Percentiles rank a stretch among this genome's conserved stretches.
These are phyloP conservation scores for Rhizomucor pusillus DNA, from an alignment of 371 early-diverging fungal genomes.

Conservation along the genomic window DNA sequence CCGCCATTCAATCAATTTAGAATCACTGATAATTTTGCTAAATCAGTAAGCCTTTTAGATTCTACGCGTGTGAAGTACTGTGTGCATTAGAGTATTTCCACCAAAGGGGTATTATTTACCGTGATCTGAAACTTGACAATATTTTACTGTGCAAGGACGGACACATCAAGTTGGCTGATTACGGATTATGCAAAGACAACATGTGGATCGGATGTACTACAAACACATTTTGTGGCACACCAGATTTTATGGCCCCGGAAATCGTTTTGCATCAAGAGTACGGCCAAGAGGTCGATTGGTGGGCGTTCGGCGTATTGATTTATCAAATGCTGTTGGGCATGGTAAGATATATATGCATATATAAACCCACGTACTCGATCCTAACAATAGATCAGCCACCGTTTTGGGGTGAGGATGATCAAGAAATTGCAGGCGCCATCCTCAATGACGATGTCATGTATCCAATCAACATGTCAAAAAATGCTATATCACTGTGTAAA, in stretches of 20 bases:
- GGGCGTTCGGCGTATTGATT: conserved; percentile 98
- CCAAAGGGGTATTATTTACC: conserved; percentile 90
- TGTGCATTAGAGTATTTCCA: conserved; percentile 97
- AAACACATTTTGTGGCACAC: conserved; percentile 98
- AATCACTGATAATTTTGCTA: no score
- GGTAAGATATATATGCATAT: conserved; percentile 7
- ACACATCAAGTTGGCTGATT: conserved; percentile 98
- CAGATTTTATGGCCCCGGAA: conserved; percentile 99
- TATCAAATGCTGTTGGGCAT: conserved; percentile 97
- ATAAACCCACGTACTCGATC: no score
- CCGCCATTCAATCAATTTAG: conserved; percentile 1
- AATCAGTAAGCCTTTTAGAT: conserved; percentile 56
- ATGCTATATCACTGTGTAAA: conserved; percentile 85
- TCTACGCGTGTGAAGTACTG: conserved; percentile 97
- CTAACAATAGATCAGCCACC: conserved; percentile 55
- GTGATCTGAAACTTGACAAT: conserved; percentile 99
- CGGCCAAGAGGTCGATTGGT: conserved; percentile 97
- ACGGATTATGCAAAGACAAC: conserved; percentile 97
- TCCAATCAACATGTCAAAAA: conserved; percentile 86
- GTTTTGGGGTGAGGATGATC: conserved; percentile 93
- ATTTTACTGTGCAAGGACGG: conserved; percentile 92
- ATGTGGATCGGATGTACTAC: conserved; percentile 83
- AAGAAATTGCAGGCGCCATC: conserved; percentile 94
- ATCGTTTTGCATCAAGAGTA: conserved; percentile 91
- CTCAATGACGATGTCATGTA: conserved; percentile 89